Evolutionary conservation across 345 rosid species (phyloP), one percentile per base, ranked within the genome.

Genomic region (Corchorus capsularis): DNA sequence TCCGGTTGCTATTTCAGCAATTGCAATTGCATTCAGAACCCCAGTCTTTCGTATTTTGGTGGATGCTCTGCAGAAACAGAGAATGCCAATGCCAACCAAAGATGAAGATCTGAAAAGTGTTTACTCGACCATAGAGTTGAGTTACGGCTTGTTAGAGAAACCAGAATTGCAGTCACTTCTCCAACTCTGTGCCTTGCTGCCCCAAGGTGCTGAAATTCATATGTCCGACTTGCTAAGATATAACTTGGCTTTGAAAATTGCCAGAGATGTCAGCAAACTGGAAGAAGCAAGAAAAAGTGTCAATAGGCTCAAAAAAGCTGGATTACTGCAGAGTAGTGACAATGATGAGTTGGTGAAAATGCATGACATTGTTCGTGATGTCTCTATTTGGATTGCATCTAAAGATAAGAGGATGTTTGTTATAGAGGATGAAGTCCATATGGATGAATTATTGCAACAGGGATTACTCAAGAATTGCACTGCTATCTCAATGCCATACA

Each of bases 281-380:
- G 9, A 8, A 5, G 47, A 34, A 16, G 45, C 47, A 39, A 63
- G 4, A 19, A 37, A 11, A 37, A n/a, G 27, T 82, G 81, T 72
- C 5, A 1, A 20, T 47, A 50, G 34, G 43, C 82, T 84, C 20
- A 79, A 69, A 46, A 20, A 72, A 3, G 43, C 53, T 50, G 37
- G 75, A 52, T 65, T 84, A 45, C n/a, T 79, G 59, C 22, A 49
- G 10, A 73, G 60, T 1, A 17, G 55, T 62, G 15, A 9, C 6
- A 13, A 0, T 3, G 19, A 46, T 14, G n/a, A 17, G 1, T 2
- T 0, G 0, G 56, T 79, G n/a, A 65, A 53, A 27, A 81, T 84
- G 78, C 85, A 84, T 61, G 75, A 82, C 15, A n/a, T 77, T 16
- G 72, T 84, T n/a, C 73, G 50, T 16, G 10, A 39, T 12, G 65